Base-by-base conservation (phyloP, 352 stramenopile species). In the Phytophthora meadii region DNA sequence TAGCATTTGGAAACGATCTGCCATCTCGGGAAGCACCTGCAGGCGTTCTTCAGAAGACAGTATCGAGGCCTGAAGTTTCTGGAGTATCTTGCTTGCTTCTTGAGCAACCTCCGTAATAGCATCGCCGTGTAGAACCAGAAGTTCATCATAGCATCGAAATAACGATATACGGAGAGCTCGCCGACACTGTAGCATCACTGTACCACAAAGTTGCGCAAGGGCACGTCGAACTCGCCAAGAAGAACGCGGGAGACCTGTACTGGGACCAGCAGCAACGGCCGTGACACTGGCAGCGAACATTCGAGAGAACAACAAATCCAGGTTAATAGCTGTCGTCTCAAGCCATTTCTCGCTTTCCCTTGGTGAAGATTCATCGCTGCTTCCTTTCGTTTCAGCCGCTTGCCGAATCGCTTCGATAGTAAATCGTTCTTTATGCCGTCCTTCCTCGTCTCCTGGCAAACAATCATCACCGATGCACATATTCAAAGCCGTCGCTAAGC, bases 111-210 rank as follows among this genome's bases (percentile, higher is more conserved):
- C 46, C 2, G 58, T 46, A 30, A 92, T 92, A 5, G 62, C 40
- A 32, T 96, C 84, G 9, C 76, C 74, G 27, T 72, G 69, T 32
- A 93, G 64, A 19, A 92, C 81, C 46, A 96, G 70, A 28, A 95
- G 75, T 51, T 93, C 83, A 56, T 96, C 88, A 27, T 85, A 93
- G 42, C 79, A 91, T 11, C 74, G 78, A 59, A 96, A 87, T 32
- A 94, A 94, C 5, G 76, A 89, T 3, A 72, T 51, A 3, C 60
- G 56, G 11, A 96, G 81, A 0, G 70, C 74, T 42, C 17, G 45
- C 8, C 79, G 83, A 25, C 85, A 92, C 14, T 75, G 49, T 1
- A 86, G 39, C 56, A 93, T 73, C 12, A 95, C 72, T 10, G 67
- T 73, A 39, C 57, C 59, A 49, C 85, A 96, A 17, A 96, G 72